Evolutionary conservation across 306 rosid species (phyloP).

Genomic region (Oxytropis ochrocephala): DNA sequence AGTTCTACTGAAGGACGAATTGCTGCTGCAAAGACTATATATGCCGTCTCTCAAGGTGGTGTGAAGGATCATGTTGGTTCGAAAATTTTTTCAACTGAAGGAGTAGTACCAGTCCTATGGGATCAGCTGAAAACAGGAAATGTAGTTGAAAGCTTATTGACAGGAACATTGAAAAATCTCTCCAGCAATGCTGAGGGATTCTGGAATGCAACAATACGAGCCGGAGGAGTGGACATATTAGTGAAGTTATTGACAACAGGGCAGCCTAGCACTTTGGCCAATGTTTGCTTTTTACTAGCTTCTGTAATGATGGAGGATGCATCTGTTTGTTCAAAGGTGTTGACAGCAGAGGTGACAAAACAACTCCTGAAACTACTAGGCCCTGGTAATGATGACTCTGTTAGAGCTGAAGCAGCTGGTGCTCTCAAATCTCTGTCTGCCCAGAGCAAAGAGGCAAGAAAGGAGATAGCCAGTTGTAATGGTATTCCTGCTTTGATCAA

Average conservation of each 20-base stretch:
- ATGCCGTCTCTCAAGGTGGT: slow-evolving; percentile 96
- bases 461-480: no score
- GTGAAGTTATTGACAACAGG: slow-evolving; percentile 79
- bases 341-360: slow-evolving; percentile 75
- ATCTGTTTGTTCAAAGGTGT: slow-evolving; percentile 73
- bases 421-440: slow-evolving; percentile 91
- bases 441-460: no score
- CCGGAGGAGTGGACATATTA: slow-evolving; percentile 84
- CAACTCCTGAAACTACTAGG: slow-evolving; percentile 89
- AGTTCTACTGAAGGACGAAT: slow-evolving; percentile 82
- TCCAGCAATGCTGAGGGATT: slow-evolving; percentile 91
- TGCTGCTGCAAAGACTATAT: slow-evolving; percentile 94
- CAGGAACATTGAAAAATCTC: slow-evolving; percentile 90
- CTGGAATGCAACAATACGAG: slow-evolving; percentile 81
- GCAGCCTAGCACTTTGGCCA: slow-evolving; percentile 70
- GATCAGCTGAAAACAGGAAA: slow-evolving; percentile 68
- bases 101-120: slow-evolving; percentile 97
- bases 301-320: slow-evolving; percentile 92
- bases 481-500: no score
- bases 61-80: slow-evolving; percentile 94
- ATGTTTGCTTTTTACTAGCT: slow-evolving; percentile 90
- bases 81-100: slow-evolving; percentile 98
- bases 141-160: slow-evolving; percentile 77
- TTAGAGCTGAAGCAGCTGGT: slow-evolving; percentile 99
- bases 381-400: slow-evolving; percentile 81